phyloP scores from a whole-genome alignment of 805 yeast species.

The Barnettozyma botsteinii region DNA sequence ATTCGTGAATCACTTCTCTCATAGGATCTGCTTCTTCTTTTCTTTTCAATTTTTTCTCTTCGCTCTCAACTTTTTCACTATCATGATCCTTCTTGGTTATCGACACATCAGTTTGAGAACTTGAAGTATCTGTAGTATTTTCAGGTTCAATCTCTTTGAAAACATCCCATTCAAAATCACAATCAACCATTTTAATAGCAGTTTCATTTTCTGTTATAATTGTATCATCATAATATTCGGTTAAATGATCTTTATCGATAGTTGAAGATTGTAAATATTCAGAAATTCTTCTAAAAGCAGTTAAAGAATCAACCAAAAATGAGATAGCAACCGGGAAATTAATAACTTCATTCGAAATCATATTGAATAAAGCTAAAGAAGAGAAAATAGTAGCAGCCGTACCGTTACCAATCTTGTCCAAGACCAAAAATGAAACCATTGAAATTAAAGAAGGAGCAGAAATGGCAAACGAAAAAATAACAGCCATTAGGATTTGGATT shows the following conservation, averaged over 20 bases:
- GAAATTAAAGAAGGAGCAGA: conserved; percentile 45
- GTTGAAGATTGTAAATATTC: conserved; percentile 48
- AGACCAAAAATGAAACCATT: conserved; percentile 40
- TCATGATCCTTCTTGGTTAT: too few relatives aligned
- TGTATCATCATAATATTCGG: conserved; percentile 28
- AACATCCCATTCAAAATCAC: conserved; percentile 60
- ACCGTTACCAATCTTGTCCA: conserved; percentile 32
- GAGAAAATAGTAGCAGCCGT: conserved; percentile 61
- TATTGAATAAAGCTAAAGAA: conserved; percentile 59
- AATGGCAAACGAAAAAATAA: conserved; percentile 46
- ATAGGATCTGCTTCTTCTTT: conserved; percentile 3
- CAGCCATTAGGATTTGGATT: conserved; percentile 55
- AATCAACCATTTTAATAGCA: conserved; percentile 47
- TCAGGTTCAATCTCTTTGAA: conserved; percentile 14
- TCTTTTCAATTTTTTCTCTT: neutral
- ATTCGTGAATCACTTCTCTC: conserved; percentile 8
- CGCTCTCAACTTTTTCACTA: neutral
- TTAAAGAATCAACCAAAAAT: conserved; percentile 53
- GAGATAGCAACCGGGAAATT: conserved; percentile 53
- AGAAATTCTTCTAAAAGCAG: conserved; percentile 51
- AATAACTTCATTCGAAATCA: conserved; percentile 52
- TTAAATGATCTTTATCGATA: conserved; percentile 29
- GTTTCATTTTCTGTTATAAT: conserved; percentile 12
- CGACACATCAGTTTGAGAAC: neutral
- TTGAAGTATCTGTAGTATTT: neutral